A percentile compares a stretch with the other conserved stretches of the same genome.
phyloP scores from a whole-genome alignment of 306 rosid genomes.

The Chamaecrista fasciculata region DNA sequence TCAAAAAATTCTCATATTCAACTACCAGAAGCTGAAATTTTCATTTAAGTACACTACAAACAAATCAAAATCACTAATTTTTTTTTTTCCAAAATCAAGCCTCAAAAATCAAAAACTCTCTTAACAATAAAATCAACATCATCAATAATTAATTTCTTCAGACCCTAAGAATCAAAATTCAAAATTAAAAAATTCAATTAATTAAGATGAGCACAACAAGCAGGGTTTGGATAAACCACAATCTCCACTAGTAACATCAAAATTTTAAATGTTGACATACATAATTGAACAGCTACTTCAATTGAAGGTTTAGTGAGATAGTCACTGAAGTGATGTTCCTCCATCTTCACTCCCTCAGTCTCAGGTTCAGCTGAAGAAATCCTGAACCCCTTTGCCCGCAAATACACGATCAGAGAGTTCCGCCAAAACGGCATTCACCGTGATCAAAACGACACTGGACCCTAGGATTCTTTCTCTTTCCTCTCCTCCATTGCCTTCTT shows the following conservation, averaged over 20 bases:
- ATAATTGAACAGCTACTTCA: background rate
- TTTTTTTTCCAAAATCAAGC: too few species aligned
- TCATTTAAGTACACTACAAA: too few species aligned
- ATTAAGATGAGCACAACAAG: too few species aligned
- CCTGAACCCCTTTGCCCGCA: slow-evolving; percentile 76
- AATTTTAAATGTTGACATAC: background rate
- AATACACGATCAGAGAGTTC: slow-evolving; percentile 67
- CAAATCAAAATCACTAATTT: too few species aligned
- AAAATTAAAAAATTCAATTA: too few species aligned
- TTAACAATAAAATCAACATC: too few species aligned
- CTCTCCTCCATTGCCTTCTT: slow-evolving; percentile 73
- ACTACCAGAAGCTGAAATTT: too few species aligned
- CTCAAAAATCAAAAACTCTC: too few species aligned
- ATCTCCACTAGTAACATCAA: background rate
- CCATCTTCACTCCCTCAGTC: background rate
- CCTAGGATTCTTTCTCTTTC: slow-evolving; percentile 64
- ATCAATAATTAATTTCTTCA: too few species aligned
- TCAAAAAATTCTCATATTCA: too few species aligned
- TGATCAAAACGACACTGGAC: slow-evolving; percentile 79
- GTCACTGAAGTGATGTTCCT: background rate
- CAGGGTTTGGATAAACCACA: too few species aligned
- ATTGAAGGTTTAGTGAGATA: slow-evolving; percentile 4
- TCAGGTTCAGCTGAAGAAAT: slow-evolving; percentile 53
- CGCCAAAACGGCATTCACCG: slow-evolving; percentile 71
- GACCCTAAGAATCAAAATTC: too few species aligned